Percentiles rank a stretch among this genome's conserved stretches.
Conservation (phyloP, 2,329 filamentous ascomycete genomes). For the Aspergillus clavatus region DNA sequence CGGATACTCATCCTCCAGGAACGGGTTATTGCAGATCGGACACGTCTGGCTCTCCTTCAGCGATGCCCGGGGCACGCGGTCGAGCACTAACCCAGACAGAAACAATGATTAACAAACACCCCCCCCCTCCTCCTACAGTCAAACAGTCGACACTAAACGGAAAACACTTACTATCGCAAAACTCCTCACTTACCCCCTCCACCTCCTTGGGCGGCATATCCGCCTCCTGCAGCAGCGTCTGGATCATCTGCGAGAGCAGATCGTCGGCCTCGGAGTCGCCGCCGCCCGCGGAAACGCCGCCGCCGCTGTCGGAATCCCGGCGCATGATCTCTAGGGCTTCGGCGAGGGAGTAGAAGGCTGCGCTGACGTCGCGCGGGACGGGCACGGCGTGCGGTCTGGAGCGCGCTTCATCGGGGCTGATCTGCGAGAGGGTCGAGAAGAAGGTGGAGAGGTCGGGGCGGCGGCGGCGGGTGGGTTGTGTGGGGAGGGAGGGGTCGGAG, state of each 20-base stretch:
- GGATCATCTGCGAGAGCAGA: constrained; percentile 53
- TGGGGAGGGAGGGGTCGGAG: constrained; percentile 23
- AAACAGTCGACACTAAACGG: not conserved
- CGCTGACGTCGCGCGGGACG: constrained; percentile 56
- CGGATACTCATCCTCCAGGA: constrained; percentile 60
- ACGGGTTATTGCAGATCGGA: constrained; percentile 58
- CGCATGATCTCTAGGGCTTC: constrained; percentile 59
- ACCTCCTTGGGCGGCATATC: constrained; percentile 57
- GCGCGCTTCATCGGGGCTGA: constrained; percentile 47
- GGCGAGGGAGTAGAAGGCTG: constrained; percentile 55
- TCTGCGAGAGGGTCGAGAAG: constrained; percentile 56
- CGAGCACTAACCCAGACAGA: constrained; percentile 43
- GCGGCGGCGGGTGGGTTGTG: constrained; percentile 38
- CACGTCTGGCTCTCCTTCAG: constrained; percentile 52
- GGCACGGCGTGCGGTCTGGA: constrained; percentile 56
- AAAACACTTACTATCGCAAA: constrained; percentile 48
- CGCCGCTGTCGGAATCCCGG: constrained; percentile 32
- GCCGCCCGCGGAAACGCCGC: constrained; percentile 42
- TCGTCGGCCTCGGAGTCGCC: constrained; percentile 30
- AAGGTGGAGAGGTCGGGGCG: constrained; percentile 62
- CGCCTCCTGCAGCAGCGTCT: constrained; percentile 50
- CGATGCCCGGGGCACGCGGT: constrained; percentile 54
- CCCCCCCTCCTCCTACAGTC: too few relatives aligned
- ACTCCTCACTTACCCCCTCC: constrained; percentile 58
- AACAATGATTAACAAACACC: constrained; percentile 1